Conservation (phyloP, 1,284 basidiomycete genomes). For the Heterobasidion parviporum region DNA sequence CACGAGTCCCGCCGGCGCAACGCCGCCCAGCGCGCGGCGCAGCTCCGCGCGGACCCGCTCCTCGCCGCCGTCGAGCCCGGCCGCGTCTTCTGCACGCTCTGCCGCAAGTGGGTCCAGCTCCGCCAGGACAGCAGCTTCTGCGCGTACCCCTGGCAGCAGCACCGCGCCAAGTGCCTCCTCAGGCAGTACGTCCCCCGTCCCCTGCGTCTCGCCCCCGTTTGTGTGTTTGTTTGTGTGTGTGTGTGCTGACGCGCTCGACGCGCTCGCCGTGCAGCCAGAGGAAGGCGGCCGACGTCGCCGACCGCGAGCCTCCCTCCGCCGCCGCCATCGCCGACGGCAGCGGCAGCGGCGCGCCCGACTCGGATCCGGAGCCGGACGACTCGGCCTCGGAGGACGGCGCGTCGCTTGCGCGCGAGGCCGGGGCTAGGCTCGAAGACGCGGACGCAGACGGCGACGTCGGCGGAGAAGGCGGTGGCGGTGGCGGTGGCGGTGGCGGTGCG, state of each 20-base stretch:
- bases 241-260: neutral
- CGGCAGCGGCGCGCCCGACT: constrained; percentile 2
- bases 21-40: constrained; percentile 65
- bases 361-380: neutral
- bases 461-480: neutral
- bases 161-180: constrained; percentile 61
- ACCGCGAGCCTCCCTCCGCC: constrained; percentile 12
- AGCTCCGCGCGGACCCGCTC: constrained; percentile 51
- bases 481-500: neutral
- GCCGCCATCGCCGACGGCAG: constrained; percentile 4
- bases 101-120: constrained; percentile 72
- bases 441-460: constrained; percentile 4
- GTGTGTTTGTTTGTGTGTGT: no score
- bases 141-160: constrained; percentile 70
- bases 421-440: no score
- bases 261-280: constrained; percentile 13
- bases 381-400: neutral
- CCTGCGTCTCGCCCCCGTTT: constrained; percentile 16
- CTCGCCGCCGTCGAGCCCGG: constrained; percentile 65
- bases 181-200: constrained; percentile 30
- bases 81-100: constrained; percentile 63
- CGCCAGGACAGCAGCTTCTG: constrained; percentile 67
- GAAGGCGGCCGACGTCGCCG: neutral
- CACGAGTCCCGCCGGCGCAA: constrained; percentile 63
- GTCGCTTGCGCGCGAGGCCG: no score